Evolutionary conservation across 257 asterid genomes (phyloP).

Genomic region (Agastache rugosa): DNA sequence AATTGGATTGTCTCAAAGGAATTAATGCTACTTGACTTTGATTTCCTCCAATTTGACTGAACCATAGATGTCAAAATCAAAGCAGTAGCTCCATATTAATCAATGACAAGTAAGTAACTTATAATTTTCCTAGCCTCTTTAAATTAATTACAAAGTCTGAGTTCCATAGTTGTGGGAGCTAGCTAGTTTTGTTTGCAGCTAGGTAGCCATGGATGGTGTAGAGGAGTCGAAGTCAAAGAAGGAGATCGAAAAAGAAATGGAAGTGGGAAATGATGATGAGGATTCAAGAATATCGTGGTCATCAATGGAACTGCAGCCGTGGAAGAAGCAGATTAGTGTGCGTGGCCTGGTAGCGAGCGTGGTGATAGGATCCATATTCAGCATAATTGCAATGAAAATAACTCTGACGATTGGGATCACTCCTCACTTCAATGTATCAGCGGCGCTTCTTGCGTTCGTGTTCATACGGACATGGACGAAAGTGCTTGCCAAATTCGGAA

Average conservation of each 20-base stretch:
- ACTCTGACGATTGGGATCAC: constrained; percentile 75
- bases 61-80: background rate
- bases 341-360: constrained; percentile 64
- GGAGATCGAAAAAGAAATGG: constrained; percentile 10
- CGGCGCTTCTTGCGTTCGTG: constrained; percentile 74
- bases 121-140: too few species aligned
- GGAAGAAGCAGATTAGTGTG: constrained; percentile 65
- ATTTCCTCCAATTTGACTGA: background rate
- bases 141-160: too few species aligned
- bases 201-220: background rate
- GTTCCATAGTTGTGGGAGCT: background rate
- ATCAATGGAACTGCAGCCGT: constrained; percentile 38
- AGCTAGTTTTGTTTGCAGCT: background rate
- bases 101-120: background rate
- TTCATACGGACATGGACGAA: constrained; percentile 62
- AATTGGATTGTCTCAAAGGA: background rate
- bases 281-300: constrained; percentile 26
- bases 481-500: constrained; percentile 47
- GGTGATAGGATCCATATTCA: constrained; percentile 63
- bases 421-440: constrained; percentile 81
- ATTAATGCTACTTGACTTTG: background rate
- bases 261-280: background rate
- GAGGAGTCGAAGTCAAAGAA: background rate
- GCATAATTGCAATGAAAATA: constrained; percentile 73
- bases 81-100: background rate